phyloP scores from a whole-genome alignment of 345 rosid species.

The Rhizophora apiculata region DNA sequence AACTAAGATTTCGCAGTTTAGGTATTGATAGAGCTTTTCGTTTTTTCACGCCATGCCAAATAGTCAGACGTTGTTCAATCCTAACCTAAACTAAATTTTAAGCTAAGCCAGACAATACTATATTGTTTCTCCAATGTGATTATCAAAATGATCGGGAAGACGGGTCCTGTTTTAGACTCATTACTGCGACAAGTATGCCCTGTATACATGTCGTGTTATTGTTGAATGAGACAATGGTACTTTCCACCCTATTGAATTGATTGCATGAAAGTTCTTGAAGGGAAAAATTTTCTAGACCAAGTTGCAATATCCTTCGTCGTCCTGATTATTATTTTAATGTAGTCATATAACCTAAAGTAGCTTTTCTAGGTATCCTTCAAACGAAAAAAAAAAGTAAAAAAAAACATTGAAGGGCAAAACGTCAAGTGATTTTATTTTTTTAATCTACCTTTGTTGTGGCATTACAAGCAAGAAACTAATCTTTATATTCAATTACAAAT shows the following conservation, averaged over 20 bases:
- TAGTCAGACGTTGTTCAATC: slow-evolving; percentile 32
- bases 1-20: slow-evolving; percentile 17
- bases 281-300: background rate
- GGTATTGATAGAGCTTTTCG: background rate
- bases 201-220: too few species aligned
- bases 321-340: background rate
- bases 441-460: too few species aligned
- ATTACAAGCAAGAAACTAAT: too few species aligned
- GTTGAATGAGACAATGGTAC: too few species aligned
- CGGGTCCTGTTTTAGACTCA: slow-evolving; percentile 15
- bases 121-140: slow-evolving; percentile 29
- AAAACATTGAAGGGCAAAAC: too few species aligned
- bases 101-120: slow-evolving; percentile 6
- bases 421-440: too few species aligned
- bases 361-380: too few species aligned
- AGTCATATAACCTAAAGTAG: background rate
- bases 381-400: too few species aligned
- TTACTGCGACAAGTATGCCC: background rate
- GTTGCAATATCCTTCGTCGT: background rate
- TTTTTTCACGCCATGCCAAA: slow-evolving; percentile 19
- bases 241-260: too few species aligned
- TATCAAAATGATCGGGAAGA: slow-evolving; percentile 14
- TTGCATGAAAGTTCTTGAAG: too few species aligned
- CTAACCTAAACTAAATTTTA: slow-evolving; percentile 48
- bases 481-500: too few species aligned